These are phyloP conservation scores for Emydomyces testavorans DNA, from an alignment of 2,329 filamentous ascomycete genomes.

Conservation along the genomic window DNA sequence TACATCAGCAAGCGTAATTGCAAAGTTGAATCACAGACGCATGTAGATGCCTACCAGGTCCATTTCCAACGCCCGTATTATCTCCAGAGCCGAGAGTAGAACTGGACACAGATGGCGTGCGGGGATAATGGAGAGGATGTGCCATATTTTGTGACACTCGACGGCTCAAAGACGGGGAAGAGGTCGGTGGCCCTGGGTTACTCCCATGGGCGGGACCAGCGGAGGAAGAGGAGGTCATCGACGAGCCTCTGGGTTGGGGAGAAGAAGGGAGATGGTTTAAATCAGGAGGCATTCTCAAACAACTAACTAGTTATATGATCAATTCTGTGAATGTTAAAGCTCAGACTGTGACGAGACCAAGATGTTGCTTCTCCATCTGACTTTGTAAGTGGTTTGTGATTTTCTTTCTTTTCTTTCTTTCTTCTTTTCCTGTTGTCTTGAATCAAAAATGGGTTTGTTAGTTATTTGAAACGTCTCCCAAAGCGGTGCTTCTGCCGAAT, in stretches of 20 bases:
- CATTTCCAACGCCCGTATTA: slow-evolving; percentile 28
- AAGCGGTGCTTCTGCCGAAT: no score
- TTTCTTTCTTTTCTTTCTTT: no score
- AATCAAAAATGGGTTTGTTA: no score
- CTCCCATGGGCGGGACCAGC: neutral
- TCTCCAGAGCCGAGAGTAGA: slow-evolving; percentile 25
- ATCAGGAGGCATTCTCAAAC: slow-evolving; percentile 38
- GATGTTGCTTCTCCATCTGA: no score
- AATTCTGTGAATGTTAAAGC: no score
- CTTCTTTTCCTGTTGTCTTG: no score
- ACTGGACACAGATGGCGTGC: slow-evolving; percentile 17
- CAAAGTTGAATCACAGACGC: neutral
- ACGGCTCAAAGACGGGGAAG: slow-evolving; percentile 34
- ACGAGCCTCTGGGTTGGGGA: slow-evolving; percentile 24
- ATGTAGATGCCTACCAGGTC: slow-evolving; percentile 15
- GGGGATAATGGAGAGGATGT: slow-evolving; percentile 28
- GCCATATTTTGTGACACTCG: slow-evolving; percentile 40
- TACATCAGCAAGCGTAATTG: neutral
- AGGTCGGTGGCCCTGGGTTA: slow-evolving; percentile 18
- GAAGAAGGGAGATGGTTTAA: slow-evolving; percentile 35
- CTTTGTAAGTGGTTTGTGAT: no score
- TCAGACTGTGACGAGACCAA: neutral
- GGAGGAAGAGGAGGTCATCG: neutral
- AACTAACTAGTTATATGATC: no score
- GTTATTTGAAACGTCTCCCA: no score